Base-by-base conservation (phyloP, 345 rosid genomes). In the Acer negundo region DNA sequence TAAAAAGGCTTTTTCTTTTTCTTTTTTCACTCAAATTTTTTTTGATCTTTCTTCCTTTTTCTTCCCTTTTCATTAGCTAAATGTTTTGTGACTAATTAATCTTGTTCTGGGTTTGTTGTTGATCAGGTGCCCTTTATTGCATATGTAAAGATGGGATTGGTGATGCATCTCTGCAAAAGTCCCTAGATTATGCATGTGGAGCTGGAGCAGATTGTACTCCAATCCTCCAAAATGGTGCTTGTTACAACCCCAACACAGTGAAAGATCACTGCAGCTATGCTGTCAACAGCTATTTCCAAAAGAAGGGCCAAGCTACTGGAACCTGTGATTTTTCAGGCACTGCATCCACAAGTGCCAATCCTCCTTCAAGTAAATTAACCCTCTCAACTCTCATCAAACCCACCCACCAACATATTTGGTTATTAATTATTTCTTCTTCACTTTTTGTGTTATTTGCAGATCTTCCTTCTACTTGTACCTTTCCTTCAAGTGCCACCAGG, bases 211-310 rank as follows among this genome's bases (percentile, higher is more conserved):
- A 91, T 24, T 91, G 94, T 75, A 24, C 83, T 2, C 73, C 79
- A 28, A 91, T 90, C 79, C 75, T 84, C 38, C 90, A 87, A 78
- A 93, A 63, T 75, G 99, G 97, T 44, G 85, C 78, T 35, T 96
- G 99, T 83, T 96, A 63, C 80, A 86, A 86, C 44, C 99, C 98
- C 31, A 91, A 96, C 88, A 91, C 95, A 19, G 73, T 94, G 55
- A 94, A 91, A 76, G 88, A 83, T 71, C 99, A 96, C 90, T 96
- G 99, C 83, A 87, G 80, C 74, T 96, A 89, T 78, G 98, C 98
- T 8, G 99, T 87, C 11, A 96, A 96, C 83, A 94, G 90, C 77
- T 94, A 90, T 79, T 96, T 83, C 84, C 98, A 96, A 80, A 91
- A 40, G 82, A 86, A 93, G 61, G 86, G 87, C 67, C 88, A 88